A percentile compares a stretch with the other conserved stretches of the same genome.
These are phyloP conservation scores for Postia placenta DNA, from an alignment of 768 basidiomycete genomes.

Conservation along the genomic window DNA sequence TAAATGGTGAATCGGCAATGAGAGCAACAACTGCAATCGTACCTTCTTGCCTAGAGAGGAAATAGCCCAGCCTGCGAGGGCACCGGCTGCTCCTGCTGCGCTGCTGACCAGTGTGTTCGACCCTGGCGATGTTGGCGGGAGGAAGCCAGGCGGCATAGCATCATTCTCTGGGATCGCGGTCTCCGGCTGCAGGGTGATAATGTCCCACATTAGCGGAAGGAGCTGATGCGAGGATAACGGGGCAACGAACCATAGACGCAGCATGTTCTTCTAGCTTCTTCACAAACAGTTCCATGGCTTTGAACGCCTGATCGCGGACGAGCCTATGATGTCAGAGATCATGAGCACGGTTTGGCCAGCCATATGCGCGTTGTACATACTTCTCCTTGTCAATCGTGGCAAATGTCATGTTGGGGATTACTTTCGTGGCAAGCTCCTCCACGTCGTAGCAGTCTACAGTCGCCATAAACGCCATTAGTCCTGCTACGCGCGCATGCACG, in stretches of 20 bases:
- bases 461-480: slow-evolving; percentile 93
- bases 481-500: slow-evolving; percentile 89
- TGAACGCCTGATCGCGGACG: slow-evolving; percentile 95
- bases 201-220: no score
- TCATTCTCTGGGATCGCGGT: slow-evolving; percentile 31
- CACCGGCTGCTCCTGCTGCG: slow-evolving; percentile 88
- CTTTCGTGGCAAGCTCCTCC: slow-evolving; percentile 85
- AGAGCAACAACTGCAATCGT: slow-evolving; percentile 5
- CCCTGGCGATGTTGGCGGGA: slow-evolving; percentile 15
- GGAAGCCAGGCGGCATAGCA: slow-evolving; percentile 8
- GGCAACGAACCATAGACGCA: slow-evolving; percentile 63
- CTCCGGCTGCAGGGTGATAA: slow-evolving; percentile 42
- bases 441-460: slow-evolving; percentile 84
- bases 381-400: slow-evolving; percentile 90
- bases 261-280: slow-evolving; percentile 78
- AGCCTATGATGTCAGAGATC: slow-evolving; percentile 57
- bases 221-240: no score
- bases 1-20: background rate
- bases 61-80: slow-evolving; percentile 94
- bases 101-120: slow-evolving; percentile 64
- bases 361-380: no score
- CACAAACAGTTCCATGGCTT: slow-evolving; percentile 82
- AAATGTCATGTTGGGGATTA: slow-evolving; percentile 79
- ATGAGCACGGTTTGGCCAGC: no score
- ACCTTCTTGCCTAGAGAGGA: slow-evolving; percentile 85